These are phyloP conservation scores for Malassezia restricta DNA, from an alignment of 1,284 basidiomycete genomes.

Conservation along the genomic window DNA sequence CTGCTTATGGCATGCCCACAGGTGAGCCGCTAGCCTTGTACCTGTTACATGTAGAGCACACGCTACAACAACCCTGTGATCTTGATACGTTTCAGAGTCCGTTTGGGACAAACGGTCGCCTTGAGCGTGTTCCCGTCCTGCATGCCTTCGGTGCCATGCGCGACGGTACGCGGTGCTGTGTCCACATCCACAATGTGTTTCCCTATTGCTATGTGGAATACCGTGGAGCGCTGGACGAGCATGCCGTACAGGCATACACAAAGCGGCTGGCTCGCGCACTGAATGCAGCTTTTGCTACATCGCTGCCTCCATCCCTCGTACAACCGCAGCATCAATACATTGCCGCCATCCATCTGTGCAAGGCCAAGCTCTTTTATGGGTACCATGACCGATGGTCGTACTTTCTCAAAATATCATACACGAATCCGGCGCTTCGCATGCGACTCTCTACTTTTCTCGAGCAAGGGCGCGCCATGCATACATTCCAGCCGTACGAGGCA, in stretches of 20 bases:
- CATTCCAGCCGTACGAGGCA: conserved; percentile 58
- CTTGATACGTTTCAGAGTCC: conserved; percentile 8
- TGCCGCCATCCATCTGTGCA: conserved; percentile 62
- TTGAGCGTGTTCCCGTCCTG: conserved; percentile 11
- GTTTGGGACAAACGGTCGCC: background rate
- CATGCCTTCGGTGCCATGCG: conserved; percentile 64
- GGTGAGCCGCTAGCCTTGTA: background rate
- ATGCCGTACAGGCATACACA: conserved; percentile 59
- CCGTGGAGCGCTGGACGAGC: conserved; percentile 22
- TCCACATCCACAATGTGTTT: conserved; percentile 67
- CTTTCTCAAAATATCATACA: conserved; percentile 75
- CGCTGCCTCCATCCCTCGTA: conserved; percentile 20
- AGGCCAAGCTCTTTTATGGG: conserved; percentile 91
- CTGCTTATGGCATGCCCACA: no score
- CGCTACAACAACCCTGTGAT: background rate
- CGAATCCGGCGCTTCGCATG: conserved; percentile 49
- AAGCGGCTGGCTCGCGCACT: conserved; percentile 58
- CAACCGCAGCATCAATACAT: conserved; percentile 18
- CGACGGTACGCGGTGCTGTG: conserved; percentile 63
- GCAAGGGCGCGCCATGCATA: conserved; percentile 49
- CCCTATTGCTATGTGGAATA: conserved; percentile 54
- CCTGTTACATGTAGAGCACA: conserved; percentile 8
- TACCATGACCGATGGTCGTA: conserved; percentile 75
- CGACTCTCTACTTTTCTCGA: conserved; percentile 36
- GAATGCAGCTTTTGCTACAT: conserved; percentile 49